Conservation (phyloP, 768 basidiomycete species). For the Hirschioporus abietinus region DNA sequence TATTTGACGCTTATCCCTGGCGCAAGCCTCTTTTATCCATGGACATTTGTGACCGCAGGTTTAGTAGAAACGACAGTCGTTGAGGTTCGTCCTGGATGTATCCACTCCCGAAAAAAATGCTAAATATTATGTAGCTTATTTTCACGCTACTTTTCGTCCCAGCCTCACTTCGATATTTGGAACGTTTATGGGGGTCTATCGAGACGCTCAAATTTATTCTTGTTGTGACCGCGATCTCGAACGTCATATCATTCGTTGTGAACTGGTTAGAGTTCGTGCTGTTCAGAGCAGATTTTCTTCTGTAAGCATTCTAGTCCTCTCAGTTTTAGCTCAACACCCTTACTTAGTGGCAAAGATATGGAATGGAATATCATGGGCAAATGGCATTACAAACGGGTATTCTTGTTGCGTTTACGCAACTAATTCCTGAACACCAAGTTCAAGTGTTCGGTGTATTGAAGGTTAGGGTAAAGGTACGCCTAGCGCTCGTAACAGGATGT, state of each 20-base stretch:
- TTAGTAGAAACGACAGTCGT: slow-evolving; percentile 80
- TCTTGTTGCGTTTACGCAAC: slow-evolving; percentile 94
- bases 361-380: slow-evolving; percentile 87
- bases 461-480: slow-evolving; percentile 80
- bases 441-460: slow-evolving; percentile 83
- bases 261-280: slow-evolving; percentile 83
- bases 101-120: background rate
- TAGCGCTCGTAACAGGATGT: background rate
- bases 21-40: slow-evolving; percentile 76
- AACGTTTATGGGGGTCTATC: slow-evolving; percentile 87
- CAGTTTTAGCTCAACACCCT: slow-evolving; percentile 8
- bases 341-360: slow-evolving; percentile 52
- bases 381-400: slow-evolving; percentile 86
- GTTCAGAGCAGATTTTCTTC: slow-evolving; percentile 65
- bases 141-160: slow-evolving; percentile 74
- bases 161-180: slow-evolving; percentile 82
- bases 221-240: slow-evolving; percentile 72
- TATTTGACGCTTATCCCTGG: slow-evolving; percentile 84
- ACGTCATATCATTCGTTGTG: slow-evolving; percentile 82
- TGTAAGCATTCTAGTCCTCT: slow-evolving; percentile 45
- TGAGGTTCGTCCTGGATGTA: slow-evolving; percentile 59
- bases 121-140: slow-evolving; percentile 50
- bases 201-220: slow-evolving; percentile 85
- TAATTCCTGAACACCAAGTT: slow-evolving; percentile 97
- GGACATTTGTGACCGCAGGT: slow-evolving; percentile 88